These are phyloP conservation scores for Pezicula carpinea DNA, from an alignment of 2,329 filamentous ascomycete genomes.

Conservation along the genomic window DNA sequence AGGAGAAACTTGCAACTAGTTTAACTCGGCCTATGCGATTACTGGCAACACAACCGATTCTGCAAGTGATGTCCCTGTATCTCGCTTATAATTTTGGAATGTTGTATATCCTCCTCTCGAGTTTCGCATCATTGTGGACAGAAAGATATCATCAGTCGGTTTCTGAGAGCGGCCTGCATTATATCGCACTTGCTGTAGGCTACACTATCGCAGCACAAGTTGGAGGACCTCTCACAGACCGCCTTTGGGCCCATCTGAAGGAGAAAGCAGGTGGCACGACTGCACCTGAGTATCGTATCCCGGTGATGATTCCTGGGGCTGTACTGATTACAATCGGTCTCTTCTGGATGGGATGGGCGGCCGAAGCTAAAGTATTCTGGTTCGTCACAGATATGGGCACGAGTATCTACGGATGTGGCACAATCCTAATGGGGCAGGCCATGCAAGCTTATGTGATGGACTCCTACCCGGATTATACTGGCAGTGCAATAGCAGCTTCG, in stretches of 20 bases:
- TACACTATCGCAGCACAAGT: constrained; percentile 28
- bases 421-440: constrained; percentile 17
- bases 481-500: constrained; percentile 33
- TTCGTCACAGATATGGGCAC: constrained; percentile 51
- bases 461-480: constrained; percentile 31
- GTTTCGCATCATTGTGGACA: constrained; percentile 53
- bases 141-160: constrained; percentile 47
- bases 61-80: constrained; percentile 46
- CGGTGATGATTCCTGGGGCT: constrained; percentile 48
- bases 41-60: constrained; percentile 46
- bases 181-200: constrained; percentile 43
- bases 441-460: constrained; percentile 47
- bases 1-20: constrained; percentile 24
- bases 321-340: constrained; percentile 50
- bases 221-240: constrained; percentile 24
- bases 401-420: constrained; percentile 41
- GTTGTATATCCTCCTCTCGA: constrained; percentile 52
- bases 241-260: constrained; percentile 7
- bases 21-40: constrained; percentile 42
- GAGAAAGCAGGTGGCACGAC: constrained; percentile 42
- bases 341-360: constrained; percentile 54
- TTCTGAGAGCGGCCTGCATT: constrained; percentile 51
- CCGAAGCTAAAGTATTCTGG: constrained; percentile 45
- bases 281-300: constrained; percentile 59
- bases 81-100: constrained; percentile 46